Percentiles rank a stretch among this genome's conserved stretches.
phyloP scores from a whole-genome alignment of 441 rosid genomes.

The Francoa sonchifolia region DNA sequence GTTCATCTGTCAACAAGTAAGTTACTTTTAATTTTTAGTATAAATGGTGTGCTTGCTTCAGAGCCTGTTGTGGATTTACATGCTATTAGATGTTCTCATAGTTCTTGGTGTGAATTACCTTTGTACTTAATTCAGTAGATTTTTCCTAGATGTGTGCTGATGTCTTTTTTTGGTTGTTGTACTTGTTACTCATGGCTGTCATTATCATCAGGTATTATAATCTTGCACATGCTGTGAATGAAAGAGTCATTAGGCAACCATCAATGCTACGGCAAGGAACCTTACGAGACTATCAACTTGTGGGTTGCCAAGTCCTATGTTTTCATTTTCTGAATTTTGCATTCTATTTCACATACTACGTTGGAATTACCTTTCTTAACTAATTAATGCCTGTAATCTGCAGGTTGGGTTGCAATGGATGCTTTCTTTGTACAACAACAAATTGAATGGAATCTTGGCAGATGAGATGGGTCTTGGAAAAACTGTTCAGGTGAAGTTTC shows the following conservation, averaged over 20 bases:
- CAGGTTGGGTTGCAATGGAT: constrained; percentile 99
- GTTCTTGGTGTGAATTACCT: too few species aligned
- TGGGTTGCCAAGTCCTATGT: constrained; percentile 31
- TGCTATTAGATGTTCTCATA: too few species aligned
- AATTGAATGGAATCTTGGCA: constrained; percentile 96
- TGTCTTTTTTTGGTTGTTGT: too few species aligned
- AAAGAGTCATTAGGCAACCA: constrained; percentile 83
- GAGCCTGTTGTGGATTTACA: too few species aligned
- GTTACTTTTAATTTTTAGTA: constrained; percentile 15
- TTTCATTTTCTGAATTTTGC: constrained; percentile 9
- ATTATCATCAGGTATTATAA: constrained; percentile 62
- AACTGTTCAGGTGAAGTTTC: constrained; percentile 84
- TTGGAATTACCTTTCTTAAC: neutral
- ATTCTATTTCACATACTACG: constrained; percentile 6
- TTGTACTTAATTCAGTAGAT: too few species aligned
- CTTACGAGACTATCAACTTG: constrained; percentile 98
- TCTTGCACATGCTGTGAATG: constrained; percentile 99
- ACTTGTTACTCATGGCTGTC: neutral
- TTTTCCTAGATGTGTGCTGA: too few species aligned
- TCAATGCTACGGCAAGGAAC: constrained; percentile 96
- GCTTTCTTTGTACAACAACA: constrained; percentile 98
- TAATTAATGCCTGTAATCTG: constrained; percentile 6
- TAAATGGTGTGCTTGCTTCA: neutral
- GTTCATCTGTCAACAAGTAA: constrained; percentile 94
- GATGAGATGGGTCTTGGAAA: constrained; percentile 99